Conservation (phyloP, 2,329 filamentous ascomycete genomes). For the Diaporthe citri region DNA sequence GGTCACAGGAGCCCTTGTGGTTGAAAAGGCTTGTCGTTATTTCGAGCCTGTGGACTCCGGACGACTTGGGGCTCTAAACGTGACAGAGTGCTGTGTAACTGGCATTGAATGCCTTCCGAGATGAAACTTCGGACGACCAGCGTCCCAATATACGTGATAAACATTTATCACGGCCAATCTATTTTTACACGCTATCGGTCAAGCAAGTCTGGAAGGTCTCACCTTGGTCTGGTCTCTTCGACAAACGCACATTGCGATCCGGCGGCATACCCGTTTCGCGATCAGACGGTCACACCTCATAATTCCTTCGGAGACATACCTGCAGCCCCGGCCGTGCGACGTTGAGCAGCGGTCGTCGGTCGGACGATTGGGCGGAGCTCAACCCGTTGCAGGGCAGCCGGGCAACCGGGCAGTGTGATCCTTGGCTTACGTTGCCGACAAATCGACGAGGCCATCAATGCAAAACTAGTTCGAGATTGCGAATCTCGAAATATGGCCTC, state of each 20-base stretch:
- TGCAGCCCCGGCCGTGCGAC: slow-evolving; percentile 14
- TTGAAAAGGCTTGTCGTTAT: slow-evolving; percentile 17
- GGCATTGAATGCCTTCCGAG: slow-evolving; percentile 14
- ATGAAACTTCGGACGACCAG: slow-evolving; percentile 19
- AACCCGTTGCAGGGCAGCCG: slow-evolving; percentile 23
- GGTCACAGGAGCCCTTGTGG: neutral
- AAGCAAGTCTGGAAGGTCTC: neutral
- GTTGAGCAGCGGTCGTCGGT: slow-evolving; percentile 17
- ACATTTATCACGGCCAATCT: slow-evolving; percentile 3
- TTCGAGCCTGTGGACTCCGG: slow-evolving; percentile 3
- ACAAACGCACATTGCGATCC: slow-evolving; percentile 13
- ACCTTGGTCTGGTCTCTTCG: slow-evolving; percentile 11
- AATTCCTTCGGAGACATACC: neutral
- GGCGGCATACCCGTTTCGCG: slow-evolving; percentile 29
- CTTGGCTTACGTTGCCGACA: slow-evolving; percentile 29
- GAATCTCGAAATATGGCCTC: slow-evolving; percentile 18
- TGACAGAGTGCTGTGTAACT: neutral
- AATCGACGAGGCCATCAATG: slow-evolving; percentile 18
- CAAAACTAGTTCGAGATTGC: slow-evolving; percentile 34
- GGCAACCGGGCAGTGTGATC: slow-evolving; percentile 8
- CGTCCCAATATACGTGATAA: neutral
- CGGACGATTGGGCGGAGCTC: slow-evolving; percentile 8
- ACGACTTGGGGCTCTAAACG: neutral
- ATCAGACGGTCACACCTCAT: slow-evolving; percentile 4
- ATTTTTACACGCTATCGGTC: slow-evolving; percentile 17